These are phyloP conservation scores for Sarcodon aspratus DNA, from an alignment of 768 basidiomycete genomes.

Conservation along the genomic window DNA sequence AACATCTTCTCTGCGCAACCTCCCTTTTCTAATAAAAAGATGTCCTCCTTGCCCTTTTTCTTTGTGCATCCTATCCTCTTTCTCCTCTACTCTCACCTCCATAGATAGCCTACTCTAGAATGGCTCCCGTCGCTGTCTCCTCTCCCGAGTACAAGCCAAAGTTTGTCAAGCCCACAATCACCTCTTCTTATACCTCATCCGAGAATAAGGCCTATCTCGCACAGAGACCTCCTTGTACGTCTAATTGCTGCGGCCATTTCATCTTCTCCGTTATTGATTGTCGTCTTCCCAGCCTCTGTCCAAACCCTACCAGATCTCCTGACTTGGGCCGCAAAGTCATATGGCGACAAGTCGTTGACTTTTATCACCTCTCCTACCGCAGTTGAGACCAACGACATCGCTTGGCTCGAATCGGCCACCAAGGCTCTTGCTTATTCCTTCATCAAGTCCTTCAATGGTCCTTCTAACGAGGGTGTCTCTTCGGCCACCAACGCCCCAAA, in stretches of 20 bases:
- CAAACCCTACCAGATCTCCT: neutral
- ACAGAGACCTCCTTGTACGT: neutral
- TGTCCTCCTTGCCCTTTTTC: neutral
- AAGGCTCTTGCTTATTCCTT: neutral
- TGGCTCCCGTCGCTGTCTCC: neutral
- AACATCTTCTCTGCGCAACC: neutral
- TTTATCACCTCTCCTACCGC: neutral
- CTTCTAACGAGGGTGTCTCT: neutral
- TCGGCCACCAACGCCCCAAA: neutral
- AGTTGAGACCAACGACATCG: neutral
- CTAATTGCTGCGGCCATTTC: neutral
- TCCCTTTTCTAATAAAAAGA: neutral
- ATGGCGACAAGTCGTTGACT: neutral
- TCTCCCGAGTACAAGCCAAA: neutral
- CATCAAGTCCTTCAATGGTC: neutral
- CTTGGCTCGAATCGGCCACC: neutral
- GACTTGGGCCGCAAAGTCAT: neutral
- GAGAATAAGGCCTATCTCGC: neutral
- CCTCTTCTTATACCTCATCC: neutral
- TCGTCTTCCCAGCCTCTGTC: neutral
- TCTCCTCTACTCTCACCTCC: neutral
- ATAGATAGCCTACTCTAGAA: neutral
- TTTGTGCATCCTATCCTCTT: neutral
- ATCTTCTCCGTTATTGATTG: neutral
- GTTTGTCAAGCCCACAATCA: neutral